phyloP scores from a whole-genome alignment of 2,329 filamentous ascomycete genomes.

The Raffaelea albimanens region DNA sequence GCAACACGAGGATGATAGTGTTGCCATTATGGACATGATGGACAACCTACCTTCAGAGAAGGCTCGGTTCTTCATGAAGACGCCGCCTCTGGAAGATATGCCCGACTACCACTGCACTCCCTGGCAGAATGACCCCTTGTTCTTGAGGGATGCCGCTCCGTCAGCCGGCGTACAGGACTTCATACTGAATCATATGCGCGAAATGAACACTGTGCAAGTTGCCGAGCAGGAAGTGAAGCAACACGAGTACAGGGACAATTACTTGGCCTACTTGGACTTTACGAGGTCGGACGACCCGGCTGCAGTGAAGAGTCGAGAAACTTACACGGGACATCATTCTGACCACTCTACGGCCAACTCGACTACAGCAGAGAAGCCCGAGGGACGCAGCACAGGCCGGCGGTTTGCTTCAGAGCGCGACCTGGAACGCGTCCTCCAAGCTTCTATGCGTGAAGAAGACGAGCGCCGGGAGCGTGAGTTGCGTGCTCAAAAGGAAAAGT shows the following conservation, averaged over 20 bases:
- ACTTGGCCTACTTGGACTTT: slow-evolving; percentile 43
- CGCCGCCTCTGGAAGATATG: slow-evolving; percentile 44
- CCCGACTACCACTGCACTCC: slow-evolving; percentile 35
- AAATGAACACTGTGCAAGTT: slow-evolving; percentile 26
- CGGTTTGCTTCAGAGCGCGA: slow-evolving; percentile 65
- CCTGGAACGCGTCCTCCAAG: slow-evolving; percentile 60
- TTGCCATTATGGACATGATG: slow-evolving; percentile 36
- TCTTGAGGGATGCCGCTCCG: slow-evolving; percentile 31
- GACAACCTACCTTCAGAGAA: slow-evolving; percentile 35
- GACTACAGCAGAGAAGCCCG: slow-evolving; percentile 43
- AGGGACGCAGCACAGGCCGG: slow-evolving; percentile 43
- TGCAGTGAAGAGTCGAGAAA: slow-evolving; percentile 45
- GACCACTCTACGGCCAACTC: slow-evolving; percentile 21
- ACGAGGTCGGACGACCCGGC: slow-evolving; percentile 46
- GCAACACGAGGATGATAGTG: slow-evolving; percentile 38
- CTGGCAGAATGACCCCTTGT: slow-evolving; percentile 38
- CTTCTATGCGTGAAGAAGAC: slow-evolving; percentile 61
- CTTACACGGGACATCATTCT: slow-evolving; percentile 33
- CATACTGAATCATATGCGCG: slow-evolving; percentile 34
- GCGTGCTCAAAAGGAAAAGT: slow-evolving; percentile 56
- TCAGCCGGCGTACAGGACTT: slow-evolving; percentile 32
- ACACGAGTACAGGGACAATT: slow-evolving; percentile 35
- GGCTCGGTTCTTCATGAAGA: slow-evolving; percentile 41
- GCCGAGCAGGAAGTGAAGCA: slow-evolving; percentile 29
- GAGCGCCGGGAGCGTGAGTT: slow-evolving; percentile 60